Percentiles rank a stretch among this genome's conserved stretches.
These are phyloP conservation scores for Wickerhamomyces bisporus DNA, from an alignment of 805 yeast species.

Conservation along the genomic window DNA sequence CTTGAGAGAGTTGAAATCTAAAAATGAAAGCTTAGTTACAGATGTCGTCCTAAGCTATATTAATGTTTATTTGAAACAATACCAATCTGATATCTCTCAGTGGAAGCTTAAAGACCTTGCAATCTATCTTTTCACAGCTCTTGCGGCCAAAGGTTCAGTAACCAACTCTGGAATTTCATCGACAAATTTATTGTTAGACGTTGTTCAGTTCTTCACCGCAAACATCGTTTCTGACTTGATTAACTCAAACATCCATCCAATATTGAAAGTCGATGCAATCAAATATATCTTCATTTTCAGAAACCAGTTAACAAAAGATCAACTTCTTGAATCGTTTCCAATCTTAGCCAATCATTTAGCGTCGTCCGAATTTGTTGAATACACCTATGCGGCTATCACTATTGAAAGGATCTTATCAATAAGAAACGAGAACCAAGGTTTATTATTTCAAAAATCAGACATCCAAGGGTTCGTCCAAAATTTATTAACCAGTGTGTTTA, in stretches of 20 bases:
- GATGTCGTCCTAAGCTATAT: conserved; percentile 70
- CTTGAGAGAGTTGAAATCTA: conserved; percentile 76
- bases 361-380: conserved; percentile 70
- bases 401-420: conserved; percentile 83
- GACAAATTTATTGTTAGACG: conserved; percentile 79
- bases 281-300: conserved; percentile 85
- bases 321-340: conserved; percentile 75
- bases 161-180: conserved; percentile 84
- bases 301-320: conserved; percentile 86
- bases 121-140: conserved; percentile 75
- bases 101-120: conserved; percentile 92
- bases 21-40: conserved; percentile 70
- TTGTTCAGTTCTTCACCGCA: conserved; percentile 75
- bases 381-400: conserved; percentile 90
- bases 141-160: conserved; percentile 89
- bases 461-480: conserved; percentile 57
- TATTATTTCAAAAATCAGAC: conserved; percentile 70
- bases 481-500: conserved; percentile 60
- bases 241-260: conserved; percentile 56
- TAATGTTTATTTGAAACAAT: conserved; percentile 54
- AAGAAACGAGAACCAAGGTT: conserved; percentile 48
- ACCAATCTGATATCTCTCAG: conserved; percentile 37
- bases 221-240: conserved; percentile 81
- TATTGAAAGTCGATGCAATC: conserved; percentile 87
- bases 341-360: conserved; percentile 65